Evolutionary conservation across 2,329 filamentous ascomycete genomes (phyloP), one percentile per base, ranked within the genome.

Genomic region (Daldinia sp.): DNA sequence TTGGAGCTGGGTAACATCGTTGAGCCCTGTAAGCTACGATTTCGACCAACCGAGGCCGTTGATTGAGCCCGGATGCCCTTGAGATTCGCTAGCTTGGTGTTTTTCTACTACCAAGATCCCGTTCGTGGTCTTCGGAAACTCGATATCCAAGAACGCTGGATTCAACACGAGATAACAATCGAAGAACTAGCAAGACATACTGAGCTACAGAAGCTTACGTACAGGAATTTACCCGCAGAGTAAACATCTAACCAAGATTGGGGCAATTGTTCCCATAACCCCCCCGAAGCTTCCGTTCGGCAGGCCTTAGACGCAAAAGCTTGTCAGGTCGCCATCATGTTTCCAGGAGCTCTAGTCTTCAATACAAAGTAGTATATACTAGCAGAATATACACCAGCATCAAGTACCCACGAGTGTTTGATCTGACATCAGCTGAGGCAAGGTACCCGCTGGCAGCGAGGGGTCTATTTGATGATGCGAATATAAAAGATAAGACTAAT

Each of bases 1-100:
- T 30, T 68, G 63, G 66, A 63, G 50, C 21, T 59, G 49, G 55
- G 61, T 45, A 15, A 43, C 54, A n/a, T 54, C 57, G 10, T 13
- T 56, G 15, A 45, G 39, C 34, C 9, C 47, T 29, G 29, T 68
- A n/a, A 15, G 35, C 13, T 68, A 62, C 37, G 48, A 41, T 41
- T 41, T n/a, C 17, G 37, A 23, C 13, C 0, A 1, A 19, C 37
- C 6, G 5, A 11, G 23, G 8, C 15, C 4, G 13, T 11, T 2
- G 15, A 10, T 13, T 23, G 23, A 5, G 5, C 37, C 15, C 6
- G 15, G 37, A 23, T 6, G 10, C 9, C 17, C 37, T 41, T 41
- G 19, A 23, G 19, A 41, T 23, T n/a, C 19, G 37, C 10, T 13
- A 41, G 37, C 9, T 23, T 41, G 8, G 17, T 41, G 19, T 41